Conservation (phyloP, 441 rosid genomes). For the Metrosideros polymorpha region DNA sequence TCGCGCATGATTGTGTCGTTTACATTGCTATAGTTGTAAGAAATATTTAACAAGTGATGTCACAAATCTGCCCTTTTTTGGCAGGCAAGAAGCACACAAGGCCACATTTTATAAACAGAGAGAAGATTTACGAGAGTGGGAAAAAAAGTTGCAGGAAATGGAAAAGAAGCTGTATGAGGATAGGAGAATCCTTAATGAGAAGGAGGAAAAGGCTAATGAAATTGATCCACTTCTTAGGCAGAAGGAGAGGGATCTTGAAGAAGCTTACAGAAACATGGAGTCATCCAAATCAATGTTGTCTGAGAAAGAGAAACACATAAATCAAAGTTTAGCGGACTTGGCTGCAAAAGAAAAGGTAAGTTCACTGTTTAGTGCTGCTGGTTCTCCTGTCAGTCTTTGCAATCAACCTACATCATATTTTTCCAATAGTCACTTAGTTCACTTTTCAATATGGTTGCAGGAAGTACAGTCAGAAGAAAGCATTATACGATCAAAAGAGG, state of each 20-base stretch:
- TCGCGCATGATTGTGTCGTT: neutral
- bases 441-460: slow-evolving; percentile 19
- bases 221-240: slow-evolving; percentile 33
- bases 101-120: slow-evolving; percentile 57
- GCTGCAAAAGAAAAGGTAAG: slow-evolving; percentile 54
- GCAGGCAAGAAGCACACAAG: slow-evolving; percentile 74
- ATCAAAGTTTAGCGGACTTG: slow-evolving; percentile 39
- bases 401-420: neutral
- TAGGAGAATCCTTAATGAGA: slow-evolving; percentile 36
- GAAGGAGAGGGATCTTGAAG: slow-evolving; percentile 47
- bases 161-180: slow-evolving; percentile 48
- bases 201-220: slow-evolving; percentile 48
- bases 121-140: slow-evolving; percentile 76
- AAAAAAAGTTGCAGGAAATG: slow-evolving; percentile 35
- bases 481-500: slow-evolving; percentile 41
- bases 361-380: slow-evolving; percentile 3
- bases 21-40: neutral
- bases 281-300: slow-evolving; percentile 35
- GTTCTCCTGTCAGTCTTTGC: neutral
- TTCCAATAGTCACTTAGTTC: neutral
- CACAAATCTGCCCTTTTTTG: slow-evolving; percentile 6
- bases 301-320: slow-evolving; percentile 43
- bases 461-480: slow-evolving; percentile 32
- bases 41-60: neutral
- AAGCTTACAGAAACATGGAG: slow-evolving; percentile 39